Evolutionary conservation across 106 monocot species (phyloP).

Genomic region (Hemerocallis citrina): DNA sequence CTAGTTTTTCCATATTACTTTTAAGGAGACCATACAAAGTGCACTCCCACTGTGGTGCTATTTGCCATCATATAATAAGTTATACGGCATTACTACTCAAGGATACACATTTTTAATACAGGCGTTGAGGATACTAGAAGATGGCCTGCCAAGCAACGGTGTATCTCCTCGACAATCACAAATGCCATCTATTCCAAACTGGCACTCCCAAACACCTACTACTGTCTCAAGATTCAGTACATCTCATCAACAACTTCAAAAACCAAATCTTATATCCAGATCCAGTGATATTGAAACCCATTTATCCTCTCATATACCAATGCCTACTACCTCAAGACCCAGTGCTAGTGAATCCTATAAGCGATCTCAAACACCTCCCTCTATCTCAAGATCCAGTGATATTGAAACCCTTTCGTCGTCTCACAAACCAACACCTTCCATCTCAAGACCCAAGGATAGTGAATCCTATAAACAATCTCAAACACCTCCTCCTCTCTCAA

Average conservation of each 20-base stretch:
- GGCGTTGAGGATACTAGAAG: slow-evolving; percentile 19
- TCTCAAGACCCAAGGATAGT: neutral
- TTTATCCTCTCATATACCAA: neutral
- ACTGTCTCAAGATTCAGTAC: neutral
- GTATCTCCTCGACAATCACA: neutral
- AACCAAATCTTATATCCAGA: neutral
- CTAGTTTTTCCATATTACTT: too few relatives aligned
- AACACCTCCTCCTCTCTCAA: too few relatives aligned
- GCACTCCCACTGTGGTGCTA: too few relatives aligned
- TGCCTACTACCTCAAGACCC: neutral
- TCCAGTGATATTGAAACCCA: neutral
- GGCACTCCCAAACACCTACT: neutral
- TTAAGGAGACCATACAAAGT: too few relatives aligned
- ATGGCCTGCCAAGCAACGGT: slow-evolving; percentile 5
- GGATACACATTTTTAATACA: slow-evolving; percentile 2
- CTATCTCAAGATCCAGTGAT: slow-evolving; percentile 1
- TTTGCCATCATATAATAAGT: neutral
- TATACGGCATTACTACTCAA: neutral
- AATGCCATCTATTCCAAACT: neutral
- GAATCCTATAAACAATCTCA: too few relatives aligned
- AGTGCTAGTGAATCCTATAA: neutral
- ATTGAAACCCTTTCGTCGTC: neutral
- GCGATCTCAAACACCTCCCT: neutral
- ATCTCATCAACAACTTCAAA: neutral
- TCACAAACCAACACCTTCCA: neutral